These are phyloP conservation scores for Blastobotrys parvus DNA, from an alignment of 805 yeast genomes.

Conservation along the genomic window DNA sequence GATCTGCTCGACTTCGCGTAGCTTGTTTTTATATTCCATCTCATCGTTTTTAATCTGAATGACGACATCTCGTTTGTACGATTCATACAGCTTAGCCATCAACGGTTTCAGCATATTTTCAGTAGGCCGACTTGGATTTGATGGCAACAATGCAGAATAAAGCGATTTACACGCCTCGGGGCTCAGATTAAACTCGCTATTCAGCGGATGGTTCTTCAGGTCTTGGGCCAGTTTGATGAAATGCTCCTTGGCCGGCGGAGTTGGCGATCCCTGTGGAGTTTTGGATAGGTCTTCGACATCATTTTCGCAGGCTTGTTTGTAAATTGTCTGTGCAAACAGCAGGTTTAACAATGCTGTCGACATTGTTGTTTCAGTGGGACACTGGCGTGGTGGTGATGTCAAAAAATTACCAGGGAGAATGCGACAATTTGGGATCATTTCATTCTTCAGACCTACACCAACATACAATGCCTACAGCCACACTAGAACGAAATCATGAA, in stretches of 20 bases:
- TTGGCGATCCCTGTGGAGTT: neutral
- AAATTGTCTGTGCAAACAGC: slow-evolving; percentile 21
- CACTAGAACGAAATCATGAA: neutral
- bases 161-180: slow-evolving; percentile 19
- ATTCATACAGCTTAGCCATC: slow-evolving; percentile 17
- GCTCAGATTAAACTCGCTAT: slow-evolving; percentile 16
- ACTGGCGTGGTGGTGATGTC: neutral
- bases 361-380: slow-evolving; percentile 5
- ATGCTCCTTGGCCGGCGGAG: slow-evolving; percentile 4
- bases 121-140: slow-evolving; percentile 13
- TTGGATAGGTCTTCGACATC: slow-evolving; percentile 2
- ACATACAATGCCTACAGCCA: slow-evolving; percentile 2
- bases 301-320: slow-evolving; percentile 13
- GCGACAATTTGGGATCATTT: neutral
- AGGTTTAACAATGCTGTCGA: slow-evolving; percentile 20
- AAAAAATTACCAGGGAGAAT: neutral
- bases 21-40: slow-evolving; percentile 28
- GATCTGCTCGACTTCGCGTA: slow-evolving; percentile 34
- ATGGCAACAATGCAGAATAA: slow-evolving; percentile 18
- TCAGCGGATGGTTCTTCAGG: slow-evolving; percentile 17
- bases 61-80: slow-evolving; percentile 17
- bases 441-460: neutral
- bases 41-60: slow-evolving; percentile 27
- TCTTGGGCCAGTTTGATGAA: slow-evolving; percentile 14
- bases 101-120: slow-evolving; percentile 16